Evolutionary conservation across 176 grass and related monocot species (phyloP), one percentile per base, ranked within the genome.

Genomic region (Aegilops tauschii): DNA sequence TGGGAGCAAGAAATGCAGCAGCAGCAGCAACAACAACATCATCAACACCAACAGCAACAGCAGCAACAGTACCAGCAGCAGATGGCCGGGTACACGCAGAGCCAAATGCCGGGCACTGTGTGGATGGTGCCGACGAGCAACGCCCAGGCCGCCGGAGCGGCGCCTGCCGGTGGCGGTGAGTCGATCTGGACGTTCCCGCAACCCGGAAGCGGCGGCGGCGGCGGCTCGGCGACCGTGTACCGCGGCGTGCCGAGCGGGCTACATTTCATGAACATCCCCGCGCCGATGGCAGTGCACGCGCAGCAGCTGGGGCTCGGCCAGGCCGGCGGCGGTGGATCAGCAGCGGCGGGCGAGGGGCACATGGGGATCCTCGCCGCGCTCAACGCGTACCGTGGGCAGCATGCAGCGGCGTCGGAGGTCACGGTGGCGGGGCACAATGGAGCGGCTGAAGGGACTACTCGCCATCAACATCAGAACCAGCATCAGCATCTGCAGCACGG

Each of bases 81-180:
- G 78, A 96, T 98, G 90, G 93, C 92, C 3, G 92, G 96, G 66
- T 95, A 93, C 85, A 94, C 84, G 12, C 93, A 97, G 88, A 90
- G 93, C 82, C 93, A 91, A 82, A 90, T 95, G 42, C 89, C 91
- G 1, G 95, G 95, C 29, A 91, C 91, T 9, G 82, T 95, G 25
- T 98, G 96, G 96, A 96, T 98, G 96, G 82, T 96, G 54, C 86
- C 96, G 56, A 90, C 91, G 88, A 93, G 90, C 93, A 95, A 85
- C 82, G 76, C 61, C 11, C 92, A 91, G 66, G 91, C 78, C 20
- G 91, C 74, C 21, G 76, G 59, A 45, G 69, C 44, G 9, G 35
- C 44, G 1, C 65, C 68, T 3, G 58, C 59, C 6, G 88, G 86
- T 2, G 81, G 83, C 4, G 70, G 88, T 23, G 93, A 98, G 78